A percentile compares a stretch with the other conserved stretches of the same genome.
Conservation (phyloP, 2,329 filamentous ascomycete genomes). For the Fusarium scirpi region DNA sequence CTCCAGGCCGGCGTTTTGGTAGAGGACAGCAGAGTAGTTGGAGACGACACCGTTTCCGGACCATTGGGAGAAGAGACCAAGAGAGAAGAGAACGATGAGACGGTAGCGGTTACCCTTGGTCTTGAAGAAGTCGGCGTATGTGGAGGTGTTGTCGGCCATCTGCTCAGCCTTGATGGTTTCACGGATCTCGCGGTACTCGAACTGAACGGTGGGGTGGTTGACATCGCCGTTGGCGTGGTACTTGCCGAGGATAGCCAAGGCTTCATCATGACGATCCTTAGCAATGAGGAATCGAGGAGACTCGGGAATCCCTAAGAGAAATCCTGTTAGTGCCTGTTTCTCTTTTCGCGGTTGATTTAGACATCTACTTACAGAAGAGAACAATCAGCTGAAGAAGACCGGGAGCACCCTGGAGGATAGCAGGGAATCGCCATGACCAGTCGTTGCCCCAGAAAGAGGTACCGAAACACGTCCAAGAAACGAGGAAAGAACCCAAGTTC, state of each 20-base stretch:
- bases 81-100: slow-evolving; percentile 69
- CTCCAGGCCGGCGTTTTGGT: slow-evolving; percentile 69
- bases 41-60: slow-evolving; percentile 75
- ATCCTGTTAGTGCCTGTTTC: background rate
- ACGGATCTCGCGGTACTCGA: slow-evolving; percentile 74
- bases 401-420: slow-evolving; percentile 71
- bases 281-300: slow-evolving; percentile 73
- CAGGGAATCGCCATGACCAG: slow-evolving; percentile 76
- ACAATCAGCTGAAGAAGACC: slow-evolving; percentile 71
- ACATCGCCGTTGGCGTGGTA: slow-evolving; percentile 72
- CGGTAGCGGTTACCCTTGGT: slow-evolving; percentile 75
- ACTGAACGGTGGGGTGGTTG: slow-evolving; percentile 71
- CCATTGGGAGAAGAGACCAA: slow-evolving; percentile 76
- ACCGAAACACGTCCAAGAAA: slow-evolving; percentile 73
- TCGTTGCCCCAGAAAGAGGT: slow-evolving; percentile 67
- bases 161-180: slow-evolving; percentile 71
- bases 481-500: slow-evolving; percentile 71
- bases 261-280: slow-evolving; percentile 73
- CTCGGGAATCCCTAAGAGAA: slow-evolving; percentile 64
- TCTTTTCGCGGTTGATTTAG: fast-evolving
- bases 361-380: slow-evolving; percentile 63
- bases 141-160: slow-evolving; percentile 59
- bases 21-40: slow-evolving; percentile 74
- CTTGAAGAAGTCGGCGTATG: slow-evolving; percentile 71
- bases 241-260: slow-evolving; percentile 69